These are phyloP conservation scores for Schizothecium vesticola DNA, from an alignment of 495 filamentous ascomycete species.

Conservation along the genomic window DNA sequence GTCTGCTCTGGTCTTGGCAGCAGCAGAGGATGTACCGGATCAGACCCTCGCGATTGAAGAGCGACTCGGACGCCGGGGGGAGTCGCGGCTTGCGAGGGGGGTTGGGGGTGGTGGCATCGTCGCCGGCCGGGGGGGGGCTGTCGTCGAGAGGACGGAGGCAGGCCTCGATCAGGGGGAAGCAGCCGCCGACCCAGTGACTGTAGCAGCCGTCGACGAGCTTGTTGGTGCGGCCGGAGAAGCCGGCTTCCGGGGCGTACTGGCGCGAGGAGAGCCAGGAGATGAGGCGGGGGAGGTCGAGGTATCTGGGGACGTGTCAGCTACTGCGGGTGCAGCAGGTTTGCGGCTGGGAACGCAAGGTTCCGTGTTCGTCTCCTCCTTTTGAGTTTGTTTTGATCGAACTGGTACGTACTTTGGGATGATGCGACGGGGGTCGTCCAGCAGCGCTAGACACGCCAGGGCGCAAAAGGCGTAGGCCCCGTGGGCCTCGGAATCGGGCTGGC, in stretches of 20 bases:
- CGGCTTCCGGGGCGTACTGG: conserved; percentile 88
- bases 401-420: conserved; percentile 2
- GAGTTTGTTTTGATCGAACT: neutral
- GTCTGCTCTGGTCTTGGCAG: conserved; percentile 62
- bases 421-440: conserved; percentile 55
- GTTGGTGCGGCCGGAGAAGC: conserved; percentile 89
- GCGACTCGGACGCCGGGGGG: conserved; percentile 20
- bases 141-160: conserved; percentile 43
- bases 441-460: conserved; percentile 77
- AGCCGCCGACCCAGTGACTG: conserved; percentile 93
- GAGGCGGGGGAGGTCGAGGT: conserved; percentile 70
- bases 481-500: conserved; percentile 75
- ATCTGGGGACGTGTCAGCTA: conserved; percentile 39
- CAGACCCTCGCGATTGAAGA: conserved; percentile 82
- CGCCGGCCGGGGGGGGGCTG: neutral
- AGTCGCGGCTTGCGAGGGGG: conserved; percentile 8
- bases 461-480: conserved; percentile 98
- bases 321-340: neutral
- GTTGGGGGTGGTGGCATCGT: conserved; percentile 7
- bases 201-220: conserved; percentile 98
- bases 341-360: neutral
- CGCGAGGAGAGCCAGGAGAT: conserved; percentile 83
- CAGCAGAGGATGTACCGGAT: conserved; percentile 83
- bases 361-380: neutral
- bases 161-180: conserved; percentile 88